These are phyloP conservation scores for Hymenoscyphus fructigenus DNA, from an alignment of 2,329 filamentous ascomycete species.

Conservation along the genomic window DNA sequence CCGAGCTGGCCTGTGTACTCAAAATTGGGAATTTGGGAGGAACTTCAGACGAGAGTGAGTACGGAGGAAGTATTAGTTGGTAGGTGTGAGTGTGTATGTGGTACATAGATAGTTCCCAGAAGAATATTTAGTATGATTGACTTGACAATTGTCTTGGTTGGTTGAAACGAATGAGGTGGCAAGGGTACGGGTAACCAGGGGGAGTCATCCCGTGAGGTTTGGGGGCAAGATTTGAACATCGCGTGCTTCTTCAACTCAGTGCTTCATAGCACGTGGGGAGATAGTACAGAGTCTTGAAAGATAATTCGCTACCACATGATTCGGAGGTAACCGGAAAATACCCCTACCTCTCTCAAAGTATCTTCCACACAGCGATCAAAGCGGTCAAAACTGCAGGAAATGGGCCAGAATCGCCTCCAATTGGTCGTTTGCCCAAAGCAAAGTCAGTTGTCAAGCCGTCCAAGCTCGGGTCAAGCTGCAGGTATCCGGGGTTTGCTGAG, in stretches of 20 bases:
- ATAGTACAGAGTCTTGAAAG: neutral
- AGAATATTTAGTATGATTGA: neutral
- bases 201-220: neutral
- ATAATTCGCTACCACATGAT: neutral
- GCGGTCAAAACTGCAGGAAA: conserved; percentile 20
- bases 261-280: neutral
- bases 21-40: neutral
- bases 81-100: neutral
- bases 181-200: conserved; percentile 15
- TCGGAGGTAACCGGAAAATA: neutral
- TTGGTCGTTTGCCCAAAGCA: conserved; percentile 24
- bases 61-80: neutral
- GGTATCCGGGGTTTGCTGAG: conserved; percentile 25
- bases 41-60: neutral
- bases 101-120: neutral
- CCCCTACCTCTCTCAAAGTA: neutral
- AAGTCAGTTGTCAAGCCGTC: conserved; percentile 16
- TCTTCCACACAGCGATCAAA: conserved; percentile 21
- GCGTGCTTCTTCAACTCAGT: conserved; percentile 10
- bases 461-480: conserved; percentile 23
- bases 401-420: conserved; percentile 13
- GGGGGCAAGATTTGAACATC: neutral
- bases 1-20: conserved; percentile 12
- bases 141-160: neutral
- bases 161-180: conserved; percentile 10